Percentiles rank a stretch among this genome's conserved stretches.
Conservation (phyloP, 331 rosid genomes). For the Stylosanthes scabra region DNA sequence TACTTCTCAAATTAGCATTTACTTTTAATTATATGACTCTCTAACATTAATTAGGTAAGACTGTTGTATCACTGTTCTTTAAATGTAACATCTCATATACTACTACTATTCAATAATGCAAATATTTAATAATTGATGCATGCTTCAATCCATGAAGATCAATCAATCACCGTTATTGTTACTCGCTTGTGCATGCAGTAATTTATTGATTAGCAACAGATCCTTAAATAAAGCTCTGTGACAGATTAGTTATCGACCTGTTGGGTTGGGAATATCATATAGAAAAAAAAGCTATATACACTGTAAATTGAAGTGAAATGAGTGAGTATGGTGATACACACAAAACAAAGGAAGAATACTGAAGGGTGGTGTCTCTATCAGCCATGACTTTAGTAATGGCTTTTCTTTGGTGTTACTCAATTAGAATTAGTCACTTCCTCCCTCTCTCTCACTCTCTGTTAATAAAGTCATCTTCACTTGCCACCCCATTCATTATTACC, state of each 20-base stretch:
- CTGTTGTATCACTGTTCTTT: no score
- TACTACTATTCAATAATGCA: no score
- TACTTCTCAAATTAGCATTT: slow-evolving; percentile 7
- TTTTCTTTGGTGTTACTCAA: slow-evolving; percentile 54
- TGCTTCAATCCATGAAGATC: no score
- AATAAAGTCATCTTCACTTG: background rate
- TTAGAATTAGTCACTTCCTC: slow-evolving; percentile 20
- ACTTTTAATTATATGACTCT: no score
- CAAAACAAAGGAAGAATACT: slow-evolving; percentile 30
- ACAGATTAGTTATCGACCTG: no score
- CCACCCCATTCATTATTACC: slow-evolving; percentile 7
- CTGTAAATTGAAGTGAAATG: slow-evolving; percentile 10
- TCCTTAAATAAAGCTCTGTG: no score
- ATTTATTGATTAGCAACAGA: no score
- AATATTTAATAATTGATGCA: background rate
- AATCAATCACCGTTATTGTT: background rate
- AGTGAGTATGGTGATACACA: background rate
- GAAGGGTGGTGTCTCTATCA: slow-evolving; percentile 41
- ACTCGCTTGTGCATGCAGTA: no score
- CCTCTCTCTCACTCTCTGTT: background rate
- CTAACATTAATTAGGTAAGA: no score
- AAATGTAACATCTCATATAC: no score
- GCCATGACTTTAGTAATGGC: slow-evolving; percentile 35
- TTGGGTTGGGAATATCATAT: no score
- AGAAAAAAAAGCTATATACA: background rate